Conservation (phyloP, 2,329 filamentous ascomycete species). For the Fusarium sp. region DNA sequence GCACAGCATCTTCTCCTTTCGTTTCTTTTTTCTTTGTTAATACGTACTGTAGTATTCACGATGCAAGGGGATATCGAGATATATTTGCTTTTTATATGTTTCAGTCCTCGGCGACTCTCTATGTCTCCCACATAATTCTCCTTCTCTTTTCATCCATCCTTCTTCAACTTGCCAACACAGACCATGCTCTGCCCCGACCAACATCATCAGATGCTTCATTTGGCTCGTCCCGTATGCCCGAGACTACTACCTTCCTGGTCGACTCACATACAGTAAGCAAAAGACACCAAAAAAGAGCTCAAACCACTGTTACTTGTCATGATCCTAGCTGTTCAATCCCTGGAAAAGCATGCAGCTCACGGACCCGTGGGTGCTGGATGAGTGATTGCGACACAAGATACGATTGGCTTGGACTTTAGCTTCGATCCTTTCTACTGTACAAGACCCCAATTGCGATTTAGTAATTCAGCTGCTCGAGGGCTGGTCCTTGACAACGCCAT, state of each 20-base stretch:
- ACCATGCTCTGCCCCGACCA: background rate
- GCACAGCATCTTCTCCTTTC: background rate
- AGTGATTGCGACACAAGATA: background rate
- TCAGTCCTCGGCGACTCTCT: background rate
- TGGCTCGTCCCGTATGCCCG: constrained; percentile 13
- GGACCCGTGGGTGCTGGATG: constrained; percentile 5
- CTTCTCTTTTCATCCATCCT: background rate
- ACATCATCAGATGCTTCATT: constrained; percentile 7
- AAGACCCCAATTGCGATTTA: background rate
- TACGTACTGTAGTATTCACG: background rate
- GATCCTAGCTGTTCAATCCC: constrained; percentile 22
- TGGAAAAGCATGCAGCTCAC: constrained; percentile 1
- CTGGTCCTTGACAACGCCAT: constrained; percentile 26
- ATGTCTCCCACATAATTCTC: background rate
- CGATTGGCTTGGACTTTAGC: constrained; percentile 18
- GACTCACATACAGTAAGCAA: background rate
- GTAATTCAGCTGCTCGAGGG: constrained; percentile 11
- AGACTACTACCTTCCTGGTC: constrained; percentile 16
- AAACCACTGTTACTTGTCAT: constrained; percentile 1
- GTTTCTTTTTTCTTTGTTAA: background rate
- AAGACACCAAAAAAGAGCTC: background rate
- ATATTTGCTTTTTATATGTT: constrained; percentile 14
- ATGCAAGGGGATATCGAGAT: background rate
- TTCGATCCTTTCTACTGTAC: background rate
- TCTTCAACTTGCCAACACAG: background rate